Evolutionary conservation across 2,329 filamentous ascomycete genomes (phyloP).

Genomic region (Ophiostoma angusticollis): DNA sequence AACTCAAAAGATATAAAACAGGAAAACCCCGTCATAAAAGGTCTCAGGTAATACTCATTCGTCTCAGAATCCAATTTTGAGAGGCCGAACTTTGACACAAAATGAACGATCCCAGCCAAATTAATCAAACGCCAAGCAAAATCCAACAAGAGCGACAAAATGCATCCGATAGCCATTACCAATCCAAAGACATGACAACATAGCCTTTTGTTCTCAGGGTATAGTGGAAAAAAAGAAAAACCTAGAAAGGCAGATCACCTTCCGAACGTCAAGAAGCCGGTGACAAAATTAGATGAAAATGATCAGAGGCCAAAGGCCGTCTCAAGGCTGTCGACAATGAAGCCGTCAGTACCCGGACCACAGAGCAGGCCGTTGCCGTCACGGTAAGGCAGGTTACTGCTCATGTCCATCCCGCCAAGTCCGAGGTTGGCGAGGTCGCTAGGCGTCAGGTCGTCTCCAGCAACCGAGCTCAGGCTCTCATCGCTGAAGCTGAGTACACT

Average conservation of each 20-base stretch:
- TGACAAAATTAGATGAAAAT: constrained; percentile 18
- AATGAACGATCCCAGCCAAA: too few relatives aligned
- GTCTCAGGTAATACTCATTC: too few relatives aligned
- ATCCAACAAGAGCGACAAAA: too few relatives aligned
- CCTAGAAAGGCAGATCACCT: neutral
- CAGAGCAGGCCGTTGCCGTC: constrained; percentile 13
- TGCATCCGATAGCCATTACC: too few relatives aligned
- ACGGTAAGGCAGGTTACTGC: constrained; percentile 26
- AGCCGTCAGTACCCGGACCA: constrained; percentile 15
- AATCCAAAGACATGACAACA: too few relatives aligned
- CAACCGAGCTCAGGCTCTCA: constrained; percentile 40
- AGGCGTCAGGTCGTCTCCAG: constrained; percentile 36
- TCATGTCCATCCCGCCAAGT: constrained; percentile 26
- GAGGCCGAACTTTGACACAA: too few relatives aligned
- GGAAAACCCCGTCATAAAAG: too few relatives aligned
- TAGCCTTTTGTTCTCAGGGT: too few relatives aligned
- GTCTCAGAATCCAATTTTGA: too few relatives aligned
- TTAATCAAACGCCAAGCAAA: too few relatives aligned
- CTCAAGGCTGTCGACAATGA: constrained; percentile 31
- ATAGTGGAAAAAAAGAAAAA: neutral
- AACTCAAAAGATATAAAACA: too few relatives aligned
- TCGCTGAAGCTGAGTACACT: constrained; percentile 45
- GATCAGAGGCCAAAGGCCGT: constrained; percentile 17
- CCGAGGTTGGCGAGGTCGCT: constrained; percentile 32
- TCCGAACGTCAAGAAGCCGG: too few relatives aligned